Percentiles rank a stretch among this genome's conserved stretches.
Conservation (phyloP, 2,329 filamentous ascomycete genomes). For the Ramularia endophylla region DNA sequence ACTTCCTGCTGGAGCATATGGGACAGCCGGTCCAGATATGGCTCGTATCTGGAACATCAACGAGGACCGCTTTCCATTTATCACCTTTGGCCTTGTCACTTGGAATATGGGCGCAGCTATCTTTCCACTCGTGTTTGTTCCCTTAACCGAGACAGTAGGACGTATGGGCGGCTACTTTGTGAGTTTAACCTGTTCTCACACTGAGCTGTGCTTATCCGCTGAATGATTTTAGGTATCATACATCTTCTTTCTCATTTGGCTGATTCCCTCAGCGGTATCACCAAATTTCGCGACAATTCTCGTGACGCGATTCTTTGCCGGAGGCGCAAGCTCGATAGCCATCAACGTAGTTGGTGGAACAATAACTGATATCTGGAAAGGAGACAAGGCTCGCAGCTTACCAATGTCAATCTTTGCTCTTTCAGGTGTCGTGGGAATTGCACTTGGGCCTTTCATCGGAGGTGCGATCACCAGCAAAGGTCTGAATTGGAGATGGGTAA, state of each 20-base stretch:
- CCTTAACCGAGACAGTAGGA: constrained; percentile 28
- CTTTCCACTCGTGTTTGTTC: constrained; percentile 27
- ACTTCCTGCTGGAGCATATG: constrained; percentile 26
- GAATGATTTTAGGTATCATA: constrained; percentile 16
- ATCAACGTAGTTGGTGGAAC: constrained; percentile 26
- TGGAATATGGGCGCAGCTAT: constrained; percentile 31
- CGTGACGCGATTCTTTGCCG: constrained; percentile 31
- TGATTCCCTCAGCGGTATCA: constrained; percentile 35
- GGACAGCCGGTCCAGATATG: constrained; percentile 24
- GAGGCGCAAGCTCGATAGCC: constrained; percentile 26
- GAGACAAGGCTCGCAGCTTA: constrained; percentile 23
- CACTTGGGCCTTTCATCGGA: constrained; percentile 30
- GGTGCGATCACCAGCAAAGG: constrained; percentile 24
- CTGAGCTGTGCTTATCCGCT: not conserved
- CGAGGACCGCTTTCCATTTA: constrained; percentile 25
- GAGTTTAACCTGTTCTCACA: too few species aligned
- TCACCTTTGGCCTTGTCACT: constrained; percentile 25
- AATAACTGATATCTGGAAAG: constrained; percentile 29
- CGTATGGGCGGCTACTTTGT: constrained; percentile 25
- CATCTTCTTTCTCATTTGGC: constrained; percentile 24
- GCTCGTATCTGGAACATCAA: constrained; percentile 17
- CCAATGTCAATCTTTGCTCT: constrained; percentile 30
- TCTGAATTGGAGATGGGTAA: constrained; percentile 24
- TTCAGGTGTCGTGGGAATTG: constrained; percentile 26
- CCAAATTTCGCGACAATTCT: constrained; percentile 60